Evolutionary conservation across 2,329 filamentous ascomycete genomes (phyloP), one percentile per base, ranked within the genome.

Genomic region (Sphaerulina vaccinii): DNA sequence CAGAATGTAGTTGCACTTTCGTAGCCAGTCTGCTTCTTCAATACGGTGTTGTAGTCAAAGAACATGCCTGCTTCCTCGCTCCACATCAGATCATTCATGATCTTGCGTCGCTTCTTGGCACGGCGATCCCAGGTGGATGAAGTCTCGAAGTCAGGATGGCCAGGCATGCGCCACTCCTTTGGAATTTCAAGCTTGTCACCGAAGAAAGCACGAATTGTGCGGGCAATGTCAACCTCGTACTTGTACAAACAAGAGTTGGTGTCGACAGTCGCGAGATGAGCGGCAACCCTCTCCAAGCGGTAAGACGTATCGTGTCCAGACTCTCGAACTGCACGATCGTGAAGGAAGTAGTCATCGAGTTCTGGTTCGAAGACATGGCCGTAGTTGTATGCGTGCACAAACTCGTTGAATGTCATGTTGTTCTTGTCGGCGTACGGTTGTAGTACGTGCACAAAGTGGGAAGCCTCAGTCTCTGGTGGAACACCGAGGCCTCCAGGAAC

Each of bases 281-380:
- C 93, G 63, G 88, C 91, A 19, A 95, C 80, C 40, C 84, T 86
- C 72, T 97, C 93, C 16, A 99, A 79, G 15, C 93, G 88, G 72
- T 97, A 97, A 13, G 88, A 88, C 2, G 93, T 99, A 68, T 99
- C 93, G 70, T 99, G 93, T 10, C 93, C 93, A 15, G 92, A 96
- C 71, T 99, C 93, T 60, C 93, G 86, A 27, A 97, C 91, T 2
- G 92, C 91, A 54, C 93, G 87, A 68, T 99, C 93, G 69, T 99
- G 93, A 67, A 95, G 75, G 74, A 97, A 97, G 73, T 97, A 99
- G 40, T 91, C 84, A 65, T 99, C 93, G 11, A 99, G 78, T 57
- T 95, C 89, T 0, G 91, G 90, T 73, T 97, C 92, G 40, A 78
- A 71, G 21, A 99, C 80, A 45, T 82, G 70, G 16, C 85, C 83